Evolutionary conservation across 2,329 filamentous ascomycete species (phyloP).

Genomic region (Coniochaeta prunicola): DNA sequence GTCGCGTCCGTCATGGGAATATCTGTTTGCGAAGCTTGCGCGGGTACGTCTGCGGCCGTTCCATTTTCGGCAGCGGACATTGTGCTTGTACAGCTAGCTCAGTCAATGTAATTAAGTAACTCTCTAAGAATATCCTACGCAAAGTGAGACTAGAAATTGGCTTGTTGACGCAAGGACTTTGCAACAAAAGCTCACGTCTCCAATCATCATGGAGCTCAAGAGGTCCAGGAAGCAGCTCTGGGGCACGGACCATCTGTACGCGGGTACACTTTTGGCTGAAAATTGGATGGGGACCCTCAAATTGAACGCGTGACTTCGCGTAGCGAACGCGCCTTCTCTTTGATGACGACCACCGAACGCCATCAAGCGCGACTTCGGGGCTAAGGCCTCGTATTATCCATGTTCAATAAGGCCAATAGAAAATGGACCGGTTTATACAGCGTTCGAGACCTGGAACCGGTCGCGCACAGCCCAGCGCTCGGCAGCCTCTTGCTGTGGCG

Average conservation of each 20-base stretch:
- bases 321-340: neutral
- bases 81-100: neutral
- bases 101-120: neutral
- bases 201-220: neutral
- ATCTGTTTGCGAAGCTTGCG: slow-evolving; percentile 16
- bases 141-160: neutral
- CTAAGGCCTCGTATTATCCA: neutral
- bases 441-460: slow-evolving; percentile 6
- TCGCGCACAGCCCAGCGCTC: slow-evolving; percentile 2
- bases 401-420: neutral
- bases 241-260: neutral
- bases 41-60: neutral
- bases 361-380: neutral
- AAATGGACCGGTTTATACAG: slow-evolving; percentile 22
- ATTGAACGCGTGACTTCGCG: slow-evolving; percentile 2
- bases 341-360: neutral
- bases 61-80: neutral
- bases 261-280: neutral
- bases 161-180: neutral
- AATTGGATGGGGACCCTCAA: too few species aligned
- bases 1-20: slow-evolving; percentile 32
- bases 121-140: neutral
- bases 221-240: neutral
- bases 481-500: slow-evolving; percentile 9
- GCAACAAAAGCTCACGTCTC: neutral